Evolutionary conservation across 2,329 filamentous ascomycete genomes (phyloP).

Genomic region (Paecilomyces variotii): DNA sequence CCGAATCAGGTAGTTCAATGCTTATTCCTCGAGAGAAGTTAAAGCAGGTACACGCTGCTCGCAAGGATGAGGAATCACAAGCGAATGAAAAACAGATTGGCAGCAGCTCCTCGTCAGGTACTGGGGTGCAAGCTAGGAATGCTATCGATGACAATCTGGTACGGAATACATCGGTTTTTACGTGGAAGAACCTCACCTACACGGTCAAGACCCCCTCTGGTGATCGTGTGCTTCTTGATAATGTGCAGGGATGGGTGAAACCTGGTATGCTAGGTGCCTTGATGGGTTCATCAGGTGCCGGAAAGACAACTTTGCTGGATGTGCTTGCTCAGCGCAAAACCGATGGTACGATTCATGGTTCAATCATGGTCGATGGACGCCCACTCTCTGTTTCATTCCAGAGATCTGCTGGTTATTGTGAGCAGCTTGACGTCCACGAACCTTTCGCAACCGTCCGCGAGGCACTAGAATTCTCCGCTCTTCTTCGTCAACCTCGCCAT

Average conservation of each 20-base stretch:
- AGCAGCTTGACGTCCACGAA: conserved; percentile 63
- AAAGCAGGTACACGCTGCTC: conserved; percentile 26
- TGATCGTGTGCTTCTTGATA: conserved; percentile 51
- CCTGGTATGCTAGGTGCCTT: conserved; percentile 69
- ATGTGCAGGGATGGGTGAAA: conserved; percentile 67
- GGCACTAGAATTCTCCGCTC: conserved; percentile 58
- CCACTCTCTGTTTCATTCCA: conserved; percentile 55
- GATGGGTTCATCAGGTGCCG: conserved; percentile 70
- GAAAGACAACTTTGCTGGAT: conserved; percentile 68
- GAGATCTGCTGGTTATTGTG: conserved; percentile 59
- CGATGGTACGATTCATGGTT: conserved; percentile 52
- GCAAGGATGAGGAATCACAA: conserved; percentile 45
- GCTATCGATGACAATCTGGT: conserved; percentile 40
- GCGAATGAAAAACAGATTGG: conserved; percentile 13
- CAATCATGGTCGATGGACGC: conserved; percentile 59
- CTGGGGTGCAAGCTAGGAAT: conserved; percentile 12
- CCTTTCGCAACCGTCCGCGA: conserved; percentile 58
- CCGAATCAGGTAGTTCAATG: conserved; percentile 47
- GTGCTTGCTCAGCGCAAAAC: conserved; percentile 64
- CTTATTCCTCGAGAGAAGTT: conserved; percentile 56
- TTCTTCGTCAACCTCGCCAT: conserved; percentile 49
- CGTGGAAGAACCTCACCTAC: conserved; percentile 66
- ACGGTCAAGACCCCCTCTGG: conserved; percentile 55
- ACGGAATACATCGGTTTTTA: conserved; percentile 61
- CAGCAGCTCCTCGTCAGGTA: conserved; percentile 4